A percentile compares a stretch with the other conserved stretches of the same genome.
Conservation (phyloP, 345 rosid genomes). For the Pistacia atlantica region DNA sequence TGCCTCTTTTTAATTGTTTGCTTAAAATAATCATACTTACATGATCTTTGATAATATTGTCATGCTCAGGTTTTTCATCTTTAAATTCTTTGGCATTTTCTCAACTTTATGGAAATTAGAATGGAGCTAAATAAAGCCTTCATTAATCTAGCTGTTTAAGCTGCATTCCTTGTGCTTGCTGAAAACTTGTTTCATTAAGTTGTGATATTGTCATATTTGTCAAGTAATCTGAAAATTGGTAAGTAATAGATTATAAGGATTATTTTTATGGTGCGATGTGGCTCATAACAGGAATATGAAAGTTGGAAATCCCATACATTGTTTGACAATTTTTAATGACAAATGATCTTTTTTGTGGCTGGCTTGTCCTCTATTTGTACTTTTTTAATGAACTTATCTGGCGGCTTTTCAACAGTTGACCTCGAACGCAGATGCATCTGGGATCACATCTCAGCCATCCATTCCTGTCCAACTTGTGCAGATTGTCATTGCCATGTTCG, state of each 20-base stretch:
- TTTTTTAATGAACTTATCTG: not conserved
- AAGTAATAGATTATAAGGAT: not conserved
- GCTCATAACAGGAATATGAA: not conserved
- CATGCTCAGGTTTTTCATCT: too few species aligned
- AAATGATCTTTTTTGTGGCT: not conserved
- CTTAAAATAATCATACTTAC: too few species aligned
- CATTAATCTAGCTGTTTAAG: too few species aligned
- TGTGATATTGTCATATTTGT: not conserved
- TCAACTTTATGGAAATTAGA: too few species aligned
- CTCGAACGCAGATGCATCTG: conserved; percentile 43
- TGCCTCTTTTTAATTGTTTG: too few species aligned
- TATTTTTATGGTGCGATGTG: conserved; percentile 1
- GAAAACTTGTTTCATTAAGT: not conserved
- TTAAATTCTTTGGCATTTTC: too few species aligned
- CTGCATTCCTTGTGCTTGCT: not conserved
- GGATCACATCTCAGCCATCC: conserved; percentile 49
- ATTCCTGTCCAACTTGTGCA: conserved; percentile 49
- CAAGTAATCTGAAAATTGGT: not conserved
- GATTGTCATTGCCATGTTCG: conserved; percentile 56
- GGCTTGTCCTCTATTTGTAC: too few species aligned
- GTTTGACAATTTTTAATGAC: not conserved
- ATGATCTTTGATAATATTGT: too few species aligned
- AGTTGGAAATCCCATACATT: not conserved
- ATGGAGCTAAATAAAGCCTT: too few species aligned
- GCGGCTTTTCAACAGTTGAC: conserved; percentile 46